Evolutionary conservation across 352 stramenopile genomes (phyloP).

Genomic region (Phytopythium litorale): DNA sequence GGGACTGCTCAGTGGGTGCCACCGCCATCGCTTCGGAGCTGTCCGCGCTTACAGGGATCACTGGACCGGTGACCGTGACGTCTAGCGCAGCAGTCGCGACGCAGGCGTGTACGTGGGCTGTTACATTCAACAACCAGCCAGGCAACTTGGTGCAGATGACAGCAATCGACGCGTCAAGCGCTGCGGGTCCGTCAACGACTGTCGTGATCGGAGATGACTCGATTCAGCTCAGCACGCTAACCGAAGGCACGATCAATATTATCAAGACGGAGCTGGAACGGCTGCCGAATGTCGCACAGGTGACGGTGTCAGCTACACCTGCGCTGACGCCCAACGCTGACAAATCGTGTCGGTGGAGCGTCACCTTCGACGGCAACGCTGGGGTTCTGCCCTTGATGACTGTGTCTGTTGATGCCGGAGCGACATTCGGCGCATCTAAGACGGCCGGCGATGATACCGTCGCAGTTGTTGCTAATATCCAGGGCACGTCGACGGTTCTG

Average conservation of each 20-base stretch:
- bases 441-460: slow-evolving; percentile 46
- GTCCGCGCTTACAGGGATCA: slow-evolving; percentile 31
- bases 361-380: slow-evolving; percentile 95
- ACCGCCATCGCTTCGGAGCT: slow-evolving; percentile 47
- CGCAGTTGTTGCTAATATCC: slow-evolving; percentile 23
- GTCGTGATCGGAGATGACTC: slow-evolving; percentile 81
- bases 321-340: slow-evolving; percentile 29
- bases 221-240: slow-evolving; percentile 63
- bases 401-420: slow-evolving; percentile 39
- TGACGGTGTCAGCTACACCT: slow-evolving; percentile 76
- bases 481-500: slow-evolving; percentile 53
- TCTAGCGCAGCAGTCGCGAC: slow-evolving; percentile 41
- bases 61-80: slow-evolving; percentile 46
- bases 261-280: slow-evolving; percentile 94
- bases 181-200: slow-evolving; percentile 22
- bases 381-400: slow-evolving; percentile 66
- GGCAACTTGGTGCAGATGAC: slow-evolving; percentile 82
- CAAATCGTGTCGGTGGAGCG: slow-evolving; percentile 85
- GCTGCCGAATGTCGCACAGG: slow-evolving; percentile 85
- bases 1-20: slow-evolving; percentile 78
- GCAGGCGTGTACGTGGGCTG: slow-evolving; percentile 80
- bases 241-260: slow-evolving; percentile 87
- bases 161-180: slow-evolving; percentile 48
- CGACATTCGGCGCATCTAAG: slow-evolving; percentile 25
- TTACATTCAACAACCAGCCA: slow-evolving; percentile 88